phyloP scores from a whole-genome alignment of 2,329 filamentous ascomycete species.

The Chalaropsis thielavioides region DNA sequence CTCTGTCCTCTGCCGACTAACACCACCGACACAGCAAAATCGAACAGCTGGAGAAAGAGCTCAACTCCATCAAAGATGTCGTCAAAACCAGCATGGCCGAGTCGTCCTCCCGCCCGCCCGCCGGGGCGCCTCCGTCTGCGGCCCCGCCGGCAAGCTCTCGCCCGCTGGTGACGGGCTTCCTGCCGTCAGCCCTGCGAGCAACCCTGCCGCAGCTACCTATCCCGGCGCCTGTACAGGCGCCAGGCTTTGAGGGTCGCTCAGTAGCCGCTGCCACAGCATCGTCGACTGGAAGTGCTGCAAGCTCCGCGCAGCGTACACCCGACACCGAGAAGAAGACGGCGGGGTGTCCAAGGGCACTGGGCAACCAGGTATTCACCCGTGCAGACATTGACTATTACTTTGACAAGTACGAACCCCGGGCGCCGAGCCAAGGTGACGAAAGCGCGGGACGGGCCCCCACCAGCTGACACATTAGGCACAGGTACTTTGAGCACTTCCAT shows the following conservation, averaged over 20 bases:
- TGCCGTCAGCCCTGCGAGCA: not conserved
- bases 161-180: not conserved
- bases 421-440: not conserved
- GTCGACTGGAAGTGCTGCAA: not conserved
- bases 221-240: not conserved
- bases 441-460: no score
- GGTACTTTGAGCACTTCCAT: constrained; percentile 39
- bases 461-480: constrained; percentile 19
- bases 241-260: not conserved
- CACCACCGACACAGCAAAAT: constrained; percentile 31
- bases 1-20: not conserved
- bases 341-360: constrained; percentile 23
- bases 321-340: constrained; percentile 1
- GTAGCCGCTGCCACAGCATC: not conserved
- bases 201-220: not conserved
- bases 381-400: constrained; percentile 44
- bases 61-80: constrained; percentile 40
- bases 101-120: not conserved
- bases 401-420: constrained; percentile 28
- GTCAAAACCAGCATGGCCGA: constrained; percentile 25
- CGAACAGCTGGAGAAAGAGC: constrained; percentile 39
- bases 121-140: not conserved
- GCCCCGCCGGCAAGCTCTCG: not conserved
- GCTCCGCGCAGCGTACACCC: not conserved
- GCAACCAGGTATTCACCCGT: constrained; percentile 34